Conservation (phyloP, 2,329 filamentous ascomycete species). For the Pseudogymnoascus sp. region DNA sequence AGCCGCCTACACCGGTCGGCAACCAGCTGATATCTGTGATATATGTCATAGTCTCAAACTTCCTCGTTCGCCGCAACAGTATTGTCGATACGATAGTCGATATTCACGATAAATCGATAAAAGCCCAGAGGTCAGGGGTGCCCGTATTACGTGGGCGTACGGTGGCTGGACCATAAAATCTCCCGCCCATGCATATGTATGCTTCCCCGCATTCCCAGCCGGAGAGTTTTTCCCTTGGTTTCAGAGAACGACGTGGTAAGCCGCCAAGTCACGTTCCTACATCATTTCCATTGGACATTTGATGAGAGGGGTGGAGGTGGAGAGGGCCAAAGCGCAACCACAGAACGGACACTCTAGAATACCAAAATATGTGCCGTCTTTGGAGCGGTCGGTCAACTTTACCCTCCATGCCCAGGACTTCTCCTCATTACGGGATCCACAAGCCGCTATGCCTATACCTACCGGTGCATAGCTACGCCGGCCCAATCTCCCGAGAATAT, state of each 20-base stretch:
- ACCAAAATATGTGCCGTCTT: neutral
- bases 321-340: neutral
- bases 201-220: neutral
- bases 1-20: neutral
- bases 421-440: constrained; percentile 3
- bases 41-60: neutral
- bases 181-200: neutral
- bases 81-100: neutral
- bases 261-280: neutral
- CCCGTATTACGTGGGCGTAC: neutral
- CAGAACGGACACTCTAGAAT: neutral
- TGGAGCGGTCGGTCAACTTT: neutral
- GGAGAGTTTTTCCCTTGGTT: neutral
- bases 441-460: neutral
- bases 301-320: neutral
- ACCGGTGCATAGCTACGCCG: neutral
- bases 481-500: neutral
- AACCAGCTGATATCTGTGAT: neutral
- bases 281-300: neutral
- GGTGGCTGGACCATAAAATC: neutral
- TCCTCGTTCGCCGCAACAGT: neutral
- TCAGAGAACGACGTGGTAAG: neutral
- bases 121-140: neutral
- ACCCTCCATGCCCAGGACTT: neutral
- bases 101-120: neutral